phyloP scores from a whole-genome alignment of 2,329 filamentous ascomycete species.

The Tolypocladium pustulatum region DNA sequence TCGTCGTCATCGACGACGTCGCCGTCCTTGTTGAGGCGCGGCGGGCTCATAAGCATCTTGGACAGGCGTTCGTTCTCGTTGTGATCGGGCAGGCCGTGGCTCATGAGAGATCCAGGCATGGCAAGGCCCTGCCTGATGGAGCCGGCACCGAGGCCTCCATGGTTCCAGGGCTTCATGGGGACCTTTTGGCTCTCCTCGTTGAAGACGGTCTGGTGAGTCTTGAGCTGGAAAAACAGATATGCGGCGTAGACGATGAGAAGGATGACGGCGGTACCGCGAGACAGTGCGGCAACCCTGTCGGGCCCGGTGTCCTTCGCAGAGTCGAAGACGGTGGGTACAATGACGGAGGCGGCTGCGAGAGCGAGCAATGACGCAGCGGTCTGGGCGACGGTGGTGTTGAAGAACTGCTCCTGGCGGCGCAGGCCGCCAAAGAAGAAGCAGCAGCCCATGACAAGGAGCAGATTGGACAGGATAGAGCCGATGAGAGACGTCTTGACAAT shows the following conservation, averaged over 20 bases:
- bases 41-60: conserved; percentile 30
- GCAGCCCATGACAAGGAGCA: conserved; percentile 82
- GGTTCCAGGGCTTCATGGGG: conserved; percentile 41
- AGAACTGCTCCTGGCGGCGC: conserved; percentile 70
- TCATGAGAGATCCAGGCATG: conserved; percentile 27
- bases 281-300: conserved; percentile 49
- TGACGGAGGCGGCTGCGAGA: conserved; percentile 68
- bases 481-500: conserved; percentile 92
- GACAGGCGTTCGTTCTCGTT: conserved; percentile 34
- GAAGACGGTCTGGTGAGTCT: conserved; percentile 73
- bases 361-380: conserved; percentile 75
- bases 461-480: conserved; percentile 82
- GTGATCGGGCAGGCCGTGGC: conserved; percentile 19
- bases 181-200: conserved; percentile 71
- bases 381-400: conserved; percentile 87
- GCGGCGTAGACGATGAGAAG: conserved; percentile 72
- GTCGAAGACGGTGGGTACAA: conserved; percentile 84
- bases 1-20: conserved; percentile 52
- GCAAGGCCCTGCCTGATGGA: conserved; percentile 29
- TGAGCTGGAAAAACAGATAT: conserved; percentile 86
- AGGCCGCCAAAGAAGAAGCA: conserved; percentile 84
- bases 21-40: conserved; percentile 21
- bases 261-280: conserved; percentile 67
- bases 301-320: conserved; percentile 30
- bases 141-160: conserved; percentile 15